Percentiles rank a stretch among this genome's conserved stretches.
phyloP scores from a whole-genome alignment of 2,329 filamentous ascomycete genomes.

The Trichoderma sp. region DNA sequence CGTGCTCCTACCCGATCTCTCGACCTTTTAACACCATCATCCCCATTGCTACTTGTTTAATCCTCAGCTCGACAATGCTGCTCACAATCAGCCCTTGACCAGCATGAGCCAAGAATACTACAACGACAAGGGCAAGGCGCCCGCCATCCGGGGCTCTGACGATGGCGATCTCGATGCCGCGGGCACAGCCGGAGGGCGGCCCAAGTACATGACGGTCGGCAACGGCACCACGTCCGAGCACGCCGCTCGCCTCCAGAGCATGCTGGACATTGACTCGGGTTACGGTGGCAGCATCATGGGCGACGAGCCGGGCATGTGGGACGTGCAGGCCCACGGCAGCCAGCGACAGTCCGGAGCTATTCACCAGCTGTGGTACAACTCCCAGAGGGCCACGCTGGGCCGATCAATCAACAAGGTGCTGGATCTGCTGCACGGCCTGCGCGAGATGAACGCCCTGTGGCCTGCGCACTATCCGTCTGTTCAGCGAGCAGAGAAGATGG shows the following conservation, averaged over 20 bases:
- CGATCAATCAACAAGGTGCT: conserved; percentile 84
- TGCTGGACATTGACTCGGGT: conserved; percentile 85
- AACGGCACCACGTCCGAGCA: conserved; percentile 77
- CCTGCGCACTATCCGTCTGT: conserved; percentile 92
- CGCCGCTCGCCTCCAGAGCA: conserved; percentile 73
- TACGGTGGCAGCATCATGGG: conserved; percentile 78
- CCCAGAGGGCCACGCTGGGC: conserved; percentile 81
- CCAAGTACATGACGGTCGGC: conserved; percentile 85
- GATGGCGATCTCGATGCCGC: conserved; percentile 20
- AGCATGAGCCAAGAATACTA: conserved; percentile 61
- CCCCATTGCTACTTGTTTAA: conserved; percentile 11
- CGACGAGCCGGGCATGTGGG: conserved; percentile 47
- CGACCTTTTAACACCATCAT: conserved; percentile 21
- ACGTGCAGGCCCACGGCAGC: conserved; percentile 43
- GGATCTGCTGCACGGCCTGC: conserved; percentile 76
- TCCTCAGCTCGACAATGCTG: conserved; percentile 34
- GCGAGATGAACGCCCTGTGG: conserved; percentile 88
- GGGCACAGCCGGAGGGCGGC: conserved; percentile 37
- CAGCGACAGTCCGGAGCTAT: conserved; percentile 71
- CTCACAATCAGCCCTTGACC: conserved; percentile 27
- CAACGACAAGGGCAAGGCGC: conserved; percentile 52
- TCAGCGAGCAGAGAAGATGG: conserved; percentile 53
- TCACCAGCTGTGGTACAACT: conserved; percentile 91
- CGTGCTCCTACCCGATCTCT: conserved; percentile 23
- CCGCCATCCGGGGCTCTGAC: conserved; percentile 31